Conservation (phyloP, 1,139 yeast genomes). For the Saccharomyces hybrid region DNA sequence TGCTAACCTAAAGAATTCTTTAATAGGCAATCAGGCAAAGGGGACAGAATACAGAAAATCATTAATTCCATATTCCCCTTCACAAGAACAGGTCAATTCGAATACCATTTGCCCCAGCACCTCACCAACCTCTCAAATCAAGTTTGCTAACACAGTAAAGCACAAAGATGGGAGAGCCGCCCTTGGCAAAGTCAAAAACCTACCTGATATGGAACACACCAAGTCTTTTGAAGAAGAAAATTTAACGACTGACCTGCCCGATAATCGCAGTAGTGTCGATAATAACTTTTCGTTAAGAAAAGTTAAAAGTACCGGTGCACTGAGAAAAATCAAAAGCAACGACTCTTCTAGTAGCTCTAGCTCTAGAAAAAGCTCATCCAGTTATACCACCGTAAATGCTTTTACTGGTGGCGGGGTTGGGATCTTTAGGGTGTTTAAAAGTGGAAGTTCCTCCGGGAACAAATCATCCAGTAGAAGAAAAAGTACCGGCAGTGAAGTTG, state of each 20-base stretch:
- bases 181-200: slow-evolving; percentile 6
- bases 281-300: slow-evolving; percentile 5
- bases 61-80: neutral
- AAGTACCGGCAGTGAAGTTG: slow-evolving; percentile 1
- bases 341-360: slow-evolving; percentile 3
- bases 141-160: slow-evolving; percentile 9
- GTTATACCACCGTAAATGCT: slow-evolving; percentile 1
- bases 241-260: neutral
- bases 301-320: slow-evolving; percentile 8
- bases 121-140: slow-evolving; percentile 6
- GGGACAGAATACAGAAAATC: neutral
- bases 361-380: slow-evolving; percentile 4
- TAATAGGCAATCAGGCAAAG: neutral
- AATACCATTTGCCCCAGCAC: neutral
- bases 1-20: neutral
- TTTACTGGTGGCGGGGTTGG: slow-evolving; percentile 3
- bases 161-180: slow-evolving; percentile 7
- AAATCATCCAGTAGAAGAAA: slow-evolving; percentile 6
- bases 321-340: slow-evolving; percentile 2
- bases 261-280: neutral
- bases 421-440: slow-evolving; percentile 3
- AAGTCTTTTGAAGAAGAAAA: slow-evolving; percentile 1
- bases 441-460: neutral
- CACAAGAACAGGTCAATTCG: neutral
- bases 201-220: neutral